Evolutionary conservation across 495 filamentous ascomycete genomes (phyloP).

Genomic region (Rhizodiscina lignyota): DNA sequence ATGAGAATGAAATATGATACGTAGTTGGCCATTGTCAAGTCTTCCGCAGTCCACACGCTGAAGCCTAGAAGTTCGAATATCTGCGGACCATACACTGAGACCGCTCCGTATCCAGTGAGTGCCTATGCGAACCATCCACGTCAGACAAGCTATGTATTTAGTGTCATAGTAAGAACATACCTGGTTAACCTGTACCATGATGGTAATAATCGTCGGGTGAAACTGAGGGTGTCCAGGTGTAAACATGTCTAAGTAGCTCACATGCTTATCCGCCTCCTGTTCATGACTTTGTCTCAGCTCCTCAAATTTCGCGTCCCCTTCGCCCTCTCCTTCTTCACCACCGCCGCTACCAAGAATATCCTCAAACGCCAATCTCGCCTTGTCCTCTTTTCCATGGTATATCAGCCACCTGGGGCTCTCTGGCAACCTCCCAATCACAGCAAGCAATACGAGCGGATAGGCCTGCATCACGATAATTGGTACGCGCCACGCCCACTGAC

Average conservation of each 20-base stretch:
- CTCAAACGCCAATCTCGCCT: slow-evolving; percentile 26
- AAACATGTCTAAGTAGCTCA: slow-evolving; percentile 33
- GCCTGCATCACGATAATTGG: slow-evolving; percentile 44
- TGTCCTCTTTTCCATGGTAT: slow-evolving; percentile 24
- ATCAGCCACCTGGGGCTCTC: slow-evolving; percentile 38
- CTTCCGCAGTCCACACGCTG: slow-evolving; percentile 25
- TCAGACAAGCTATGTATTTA: no score
- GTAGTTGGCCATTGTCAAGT: slow-evolving; percentile 36
- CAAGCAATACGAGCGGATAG: slow-evolving; percentile 32
- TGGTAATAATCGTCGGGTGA: slow-evolving; percentile 35
- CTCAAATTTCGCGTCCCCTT: slow-evolving; percentile 26
- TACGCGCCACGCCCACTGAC: slow-evolving; percentile 36
- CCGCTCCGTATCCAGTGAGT: slow-evolving; percentile 35
- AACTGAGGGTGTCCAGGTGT: slow-evolving; percentile 26
- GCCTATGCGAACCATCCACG: no score
- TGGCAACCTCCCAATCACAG: slow-evolving; percentile 30
- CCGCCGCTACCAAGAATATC: slow-evolving; percentile 27
- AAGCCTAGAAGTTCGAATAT: slow-evolving; percentile 40
- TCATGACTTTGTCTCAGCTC: slow-evolving; percentile 28
- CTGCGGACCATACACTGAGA: slow-evolving; percentile 41
- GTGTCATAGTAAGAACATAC: no score
- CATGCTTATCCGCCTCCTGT: slow-evolving; percentile 23
- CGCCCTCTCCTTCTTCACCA: no score
- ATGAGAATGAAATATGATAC: slow-evolving; percentile 37
- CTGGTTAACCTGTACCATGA: slow-evolving; percentile 43